Base-by-base conservation (phyloP, 2,329 filamentous ascomycete species). In the Fusarium floridanum region DNA sequence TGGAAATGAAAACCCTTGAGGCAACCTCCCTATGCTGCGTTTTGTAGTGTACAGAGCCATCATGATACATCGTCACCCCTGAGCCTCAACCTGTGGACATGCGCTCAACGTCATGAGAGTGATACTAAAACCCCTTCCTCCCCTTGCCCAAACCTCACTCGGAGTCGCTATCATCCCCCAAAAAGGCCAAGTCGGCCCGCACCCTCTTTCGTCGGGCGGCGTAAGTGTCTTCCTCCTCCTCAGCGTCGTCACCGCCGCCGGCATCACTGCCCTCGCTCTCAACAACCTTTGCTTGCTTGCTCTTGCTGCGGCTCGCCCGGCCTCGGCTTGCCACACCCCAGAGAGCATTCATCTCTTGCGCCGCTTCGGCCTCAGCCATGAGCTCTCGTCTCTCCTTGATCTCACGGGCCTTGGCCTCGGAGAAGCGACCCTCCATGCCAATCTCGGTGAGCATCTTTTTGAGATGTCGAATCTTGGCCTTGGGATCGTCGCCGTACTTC, bases 371-470 rank as follows among this genome's bases (percentile, higher is more conserved):
- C 79, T 99, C 96, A 1, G 92, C 94, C 78, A 91, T 88, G 39
- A 99, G 87, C 83, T 99, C 96, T 63, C 96, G 89, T 79, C 89
- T 88, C 84, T 98, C 96, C 81, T 95, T 97, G 81, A 98, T 98
- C 82, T 94, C 91, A 27, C 89, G 91, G 1, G 96, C 96, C 79
- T 93, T 96, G 48, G 95, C 92, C 77, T 93, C 89, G 1, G 94
- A 97, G 83, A 95, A 98, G 17, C 96, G 91, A 0, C 95, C 96
- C 1, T 91, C 91, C 94, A 98, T 98, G 37, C 96, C 97, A 6
- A 91, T 87, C 34, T 97, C 95, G 37, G 88, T 88, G 29, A 99
- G 88, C 92, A 97, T 93, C 12, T 85, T 85, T 80, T 91, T 94
- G 9, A 99, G 87, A 80, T 98, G 94, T 62, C 88, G 88, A 71